Conservation (phyloP, 352 stramenopile genomes). For the Pythium rhizo-oryzae region DNA sequence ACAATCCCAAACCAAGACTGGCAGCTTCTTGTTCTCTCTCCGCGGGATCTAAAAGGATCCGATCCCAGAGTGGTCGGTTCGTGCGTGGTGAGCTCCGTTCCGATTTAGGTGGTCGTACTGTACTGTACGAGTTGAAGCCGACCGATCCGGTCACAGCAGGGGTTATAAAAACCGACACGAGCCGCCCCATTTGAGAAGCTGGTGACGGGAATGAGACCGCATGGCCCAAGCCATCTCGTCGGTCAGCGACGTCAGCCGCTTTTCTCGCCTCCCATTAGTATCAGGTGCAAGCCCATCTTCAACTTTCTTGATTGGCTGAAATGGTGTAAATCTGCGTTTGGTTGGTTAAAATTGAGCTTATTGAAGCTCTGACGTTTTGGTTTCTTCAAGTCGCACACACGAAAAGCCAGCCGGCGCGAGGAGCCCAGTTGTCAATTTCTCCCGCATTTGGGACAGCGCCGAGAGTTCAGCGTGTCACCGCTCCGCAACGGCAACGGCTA, state of each 20-base stretch:
- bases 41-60: neutral
- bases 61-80: neutral
- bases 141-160: too few species aligned
- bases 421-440: too few species aligned
- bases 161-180: too few species aligned
- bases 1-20: too few species aligned
- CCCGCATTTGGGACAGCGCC: neutral
- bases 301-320: slow-evolving; percentile 17
- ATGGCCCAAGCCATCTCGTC: neutral
- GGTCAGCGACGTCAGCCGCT: neutral
- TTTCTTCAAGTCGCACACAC: slow-evolving; percentile 21
- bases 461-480: too few species aligned
- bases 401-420: neutral
- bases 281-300: slow-evolving; percentile 7
- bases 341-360: slow-evolving; percentile 14
- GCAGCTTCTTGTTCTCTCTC: too few species aligned
- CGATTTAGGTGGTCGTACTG: neutral
- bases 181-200: too few species aligned
- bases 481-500: too few species aligned
- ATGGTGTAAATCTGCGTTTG: neutral
- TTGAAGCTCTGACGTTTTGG: slow-evolving; percentile 24
- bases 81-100: too few species aligned
- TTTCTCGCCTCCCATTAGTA: too few species aligned
- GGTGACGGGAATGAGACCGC: too few species aligned
- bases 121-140: too few species aligned